Base-by-base conservation (phyloP, 2,329 filamentous ascomycete species). In the Arthrobotrys iridis region DNA sequence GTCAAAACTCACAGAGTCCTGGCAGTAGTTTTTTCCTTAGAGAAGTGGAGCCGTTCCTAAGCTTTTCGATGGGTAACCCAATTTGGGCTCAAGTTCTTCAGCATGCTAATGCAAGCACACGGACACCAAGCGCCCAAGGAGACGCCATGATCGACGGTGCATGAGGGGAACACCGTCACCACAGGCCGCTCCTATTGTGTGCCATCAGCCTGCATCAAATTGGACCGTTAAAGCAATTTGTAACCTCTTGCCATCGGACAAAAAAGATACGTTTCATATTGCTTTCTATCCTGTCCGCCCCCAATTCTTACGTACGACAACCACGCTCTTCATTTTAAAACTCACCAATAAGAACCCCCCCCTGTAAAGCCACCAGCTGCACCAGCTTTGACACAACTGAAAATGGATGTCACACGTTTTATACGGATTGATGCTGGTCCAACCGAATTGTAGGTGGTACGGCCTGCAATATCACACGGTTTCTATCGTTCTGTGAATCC, bases 61-160 rank as follows among this genome's bases (percentile, higher is more conserved):
- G 50, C 50, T 55, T 55, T 52, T n/a, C 10, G 50, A 30, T 43
- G 37, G 35, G 11, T 22, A 18, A 24, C n/a, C 24, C 26, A 50
- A 59, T 35, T 37, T 28, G 41, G 20, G 28, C 26, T 18, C 26
- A 30, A 40, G 15, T 26, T 33, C 58, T 52, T 62, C 22, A 22
- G 10, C 7, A 55, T 43, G 45, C 45, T 52, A 64, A 58, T 63
- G 58, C 58, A 55, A 45, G 57, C 67, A 73, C 68, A 65, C 68
- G 60, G 60, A 64, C 67, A 30, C 30, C 45, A 45, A 15, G 45
- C 35, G 45, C 50, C 41, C 4, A 41, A 35, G 30, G 37, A 46
- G 40, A 73, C 68, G 68, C 68, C 68, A 73, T 73, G 68, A 73
- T 73, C 59, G 68, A 73, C 68, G 68, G 59, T 73, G 68, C 68